These are phyloP conservation scores for Candida golubevii DNA, from an alignment of 805 yeast genomes.

Conservation along the genomic window DNA sequence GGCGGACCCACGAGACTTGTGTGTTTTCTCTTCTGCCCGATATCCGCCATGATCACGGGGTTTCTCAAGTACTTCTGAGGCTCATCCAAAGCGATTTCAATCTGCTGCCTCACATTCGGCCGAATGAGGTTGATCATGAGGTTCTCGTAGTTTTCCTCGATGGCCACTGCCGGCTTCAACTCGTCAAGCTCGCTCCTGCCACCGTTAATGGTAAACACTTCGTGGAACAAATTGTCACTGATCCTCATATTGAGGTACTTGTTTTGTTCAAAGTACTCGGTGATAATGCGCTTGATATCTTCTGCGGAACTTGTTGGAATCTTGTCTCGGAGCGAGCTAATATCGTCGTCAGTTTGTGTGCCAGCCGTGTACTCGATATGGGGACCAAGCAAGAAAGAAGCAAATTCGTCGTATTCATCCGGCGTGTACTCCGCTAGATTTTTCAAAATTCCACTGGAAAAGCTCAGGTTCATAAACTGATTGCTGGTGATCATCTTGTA, in stretches of 20 bases:
- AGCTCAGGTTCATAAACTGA: conserved; percentile 25
- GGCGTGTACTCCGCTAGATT: conserved; percentile 4
- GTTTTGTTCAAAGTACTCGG: conserved; percentile 17
- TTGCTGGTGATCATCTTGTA: conserved; percentile 29
- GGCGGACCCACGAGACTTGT: conserved; percentile 14
- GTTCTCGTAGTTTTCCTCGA: conserved; percentile 37
- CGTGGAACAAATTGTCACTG: conserved; percentile 28
- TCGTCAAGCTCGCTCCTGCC: conserved; percentile 19
- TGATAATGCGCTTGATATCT: conserved; percentile 9
- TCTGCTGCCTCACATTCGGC: conserved; percentile 30
- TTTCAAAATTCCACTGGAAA: conserved; percentile 21
- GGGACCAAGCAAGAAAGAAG: conserved; percentile 9
- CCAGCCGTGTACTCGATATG: conserved; percentile 5
- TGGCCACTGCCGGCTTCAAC: conserved; percentile 11
- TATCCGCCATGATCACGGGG: conserved; percentile 6
- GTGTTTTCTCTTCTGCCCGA: conserved; percentile 1
- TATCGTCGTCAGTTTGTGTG: conserved; percentile 8
- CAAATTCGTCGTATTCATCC: conserved; percentile 4
- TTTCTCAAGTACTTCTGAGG: conserved; percentile 23
- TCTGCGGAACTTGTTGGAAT: background rate
- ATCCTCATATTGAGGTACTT: conserved; percentile 18
- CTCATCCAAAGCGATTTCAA: conserved; percentile 32
- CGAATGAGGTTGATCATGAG: conserved; percentile 35
- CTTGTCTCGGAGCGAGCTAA: conserved; percentile 2
- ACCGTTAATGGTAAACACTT: conserved; percentile 29